These are phyloP conservation scores for Trichoderma sp. DNA, from an alignment of 2,329 filamentous ascomycete genomes.

Conservation along the genomic window DNA sequence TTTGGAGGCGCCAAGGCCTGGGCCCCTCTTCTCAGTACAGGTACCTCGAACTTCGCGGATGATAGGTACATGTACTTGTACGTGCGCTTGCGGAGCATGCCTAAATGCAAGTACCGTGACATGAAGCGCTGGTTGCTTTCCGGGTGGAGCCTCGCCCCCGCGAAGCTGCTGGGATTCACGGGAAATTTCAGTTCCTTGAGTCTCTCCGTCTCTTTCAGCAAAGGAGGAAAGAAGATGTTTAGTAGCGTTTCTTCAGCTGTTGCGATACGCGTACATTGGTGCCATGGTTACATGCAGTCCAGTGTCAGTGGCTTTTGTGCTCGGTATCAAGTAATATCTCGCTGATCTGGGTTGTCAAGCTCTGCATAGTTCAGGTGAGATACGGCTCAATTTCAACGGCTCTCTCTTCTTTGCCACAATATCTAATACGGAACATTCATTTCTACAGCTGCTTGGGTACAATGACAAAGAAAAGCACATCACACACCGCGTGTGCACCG, in stretches of 20 bases:
- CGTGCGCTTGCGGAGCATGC: not conserved
- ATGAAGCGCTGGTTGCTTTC: constrained; percentile 8
- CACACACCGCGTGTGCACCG: not conserved
- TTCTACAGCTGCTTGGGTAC: not conserved
- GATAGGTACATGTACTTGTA: not conserved
- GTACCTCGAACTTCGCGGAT: not conserved
- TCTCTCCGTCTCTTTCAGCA: not conserved
- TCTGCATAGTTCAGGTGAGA: not conserved
- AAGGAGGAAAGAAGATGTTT: not conserved
- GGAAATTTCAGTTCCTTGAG: constrained; percentile 25
- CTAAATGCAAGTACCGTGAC: not conserved
- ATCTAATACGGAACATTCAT: not conserved
- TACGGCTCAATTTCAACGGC: not conserved
- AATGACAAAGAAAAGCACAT: not conserved
- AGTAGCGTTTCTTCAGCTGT: not conserved
- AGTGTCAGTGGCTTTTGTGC: not conserved
- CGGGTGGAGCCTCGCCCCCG: constrained; percentile 1
- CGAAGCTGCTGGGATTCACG: constrained; percentile 32
- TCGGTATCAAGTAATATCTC: not conserved
- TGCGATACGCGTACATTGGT: not conserved
- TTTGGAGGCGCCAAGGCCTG: constrained; percentile 5
- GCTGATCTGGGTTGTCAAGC: not conserved
- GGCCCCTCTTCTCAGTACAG: not conserved
- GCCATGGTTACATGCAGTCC: constrained; percentile 1
- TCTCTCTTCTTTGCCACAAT: not conserved